Percentiles rank a stretch among this genome's conserved stretches.
Conservation (phyloP, 169 alveolate species). For the Plasmodium reichenowi region DNA sequence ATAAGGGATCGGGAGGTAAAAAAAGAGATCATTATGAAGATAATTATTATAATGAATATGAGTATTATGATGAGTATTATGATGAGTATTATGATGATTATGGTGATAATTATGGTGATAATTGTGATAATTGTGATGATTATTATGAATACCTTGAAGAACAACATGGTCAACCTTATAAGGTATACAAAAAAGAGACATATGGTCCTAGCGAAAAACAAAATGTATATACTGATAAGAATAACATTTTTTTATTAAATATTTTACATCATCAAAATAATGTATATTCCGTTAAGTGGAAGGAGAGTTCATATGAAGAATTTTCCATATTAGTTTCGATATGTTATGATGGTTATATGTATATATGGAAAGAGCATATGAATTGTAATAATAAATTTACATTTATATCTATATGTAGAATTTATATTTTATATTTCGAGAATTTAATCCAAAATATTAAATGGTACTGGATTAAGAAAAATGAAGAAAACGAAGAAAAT, state of each 20-base stretch:
- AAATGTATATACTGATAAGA: constrained; percentile 52
- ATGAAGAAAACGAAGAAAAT: constrained; percentile 6
- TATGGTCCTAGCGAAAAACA: not conserved
- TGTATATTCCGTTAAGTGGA: constrained; percentile 72
- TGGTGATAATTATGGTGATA: not conserved
- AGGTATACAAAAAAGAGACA: too few relatives aligned
- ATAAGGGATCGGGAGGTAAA: not conserved
- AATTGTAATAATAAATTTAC: constrained; percentile 66
- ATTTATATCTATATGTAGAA: constrained; percentile 50
- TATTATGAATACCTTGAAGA: not conserved
- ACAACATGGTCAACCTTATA: not conserved
- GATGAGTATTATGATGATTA: constrained; percentile 5
- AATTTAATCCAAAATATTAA: constrained; percentile 19
- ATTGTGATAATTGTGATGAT: not conserved
- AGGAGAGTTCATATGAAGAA: constrained; percentile 28
- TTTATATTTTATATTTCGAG: constrained; percentile 45
- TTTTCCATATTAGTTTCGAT: constrained; percentile 39
- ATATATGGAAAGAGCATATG: constrained; percentile 66
- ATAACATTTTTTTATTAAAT: constrained; percentile 33
- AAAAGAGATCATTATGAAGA: not conserved
- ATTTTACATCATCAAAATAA: constrained; percentile 54
- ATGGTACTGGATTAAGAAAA: constrained; percentile 73
- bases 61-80: constrained; percentile 5
- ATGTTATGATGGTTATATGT: constrained; percentile 71
- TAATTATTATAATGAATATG: not conserved